These are phyloP conservation scores for Pyrus communis DNA, from an alignment of 306 rosid genomes.

Conservation along the genomic window DNA sequence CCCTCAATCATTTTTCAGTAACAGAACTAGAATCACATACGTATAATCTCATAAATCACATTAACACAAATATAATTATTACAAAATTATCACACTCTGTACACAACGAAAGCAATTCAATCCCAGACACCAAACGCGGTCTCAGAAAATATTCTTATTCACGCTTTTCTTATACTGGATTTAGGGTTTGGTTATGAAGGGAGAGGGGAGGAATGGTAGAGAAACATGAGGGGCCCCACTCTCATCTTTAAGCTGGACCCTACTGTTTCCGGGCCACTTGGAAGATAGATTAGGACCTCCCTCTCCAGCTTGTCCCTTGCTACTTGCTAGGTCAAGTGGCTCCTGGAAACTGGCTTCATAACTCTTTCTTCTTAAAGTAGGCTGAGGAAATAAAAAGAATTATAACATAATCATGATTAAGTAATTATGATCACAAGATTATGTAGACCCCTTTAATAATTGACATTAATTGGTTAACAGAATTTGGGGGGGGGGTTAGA, in stretches of 20 bases:
- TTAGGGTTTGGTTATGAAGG: neutral
- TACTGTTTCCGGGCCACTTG: neutral
- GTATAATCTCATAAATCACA: neutral
- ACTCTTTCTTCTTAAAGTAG: neutral
- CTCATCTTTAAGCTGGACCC: neutral
- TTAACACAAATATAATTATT: too few species aligned
- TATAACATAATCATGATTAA: neutral
- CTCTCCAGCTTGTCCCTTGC: neutral
- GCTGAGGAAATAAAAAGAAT: neutral
- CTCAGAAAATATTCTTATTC: neutral
- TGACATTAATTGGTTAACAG: slow-evolving; percentile 19
- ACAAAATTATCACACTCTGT: neutral
- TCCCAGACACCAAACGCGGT: neutral
- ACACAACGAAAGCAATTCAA: neutral
- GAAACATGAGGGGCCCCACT: neutral
- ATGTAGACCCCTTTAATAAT: neutral
- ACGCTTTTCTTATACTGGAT: neutral
- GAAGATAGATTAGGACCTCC: neutral
- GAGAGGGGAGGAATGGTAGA: neutral
- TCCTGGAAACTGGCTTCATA: neutral
- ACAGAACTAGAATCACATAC: neutral
- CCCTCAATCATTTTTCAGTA: neutral
- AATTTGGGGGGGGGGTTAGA: slow-evolving; percentile 34
- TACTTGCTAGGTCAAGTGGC: neutral
- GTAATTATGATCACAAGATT: neutral